Conservation (phyloP, 306 rosid genomes). For the Lagenaria siceraria region DNA sequence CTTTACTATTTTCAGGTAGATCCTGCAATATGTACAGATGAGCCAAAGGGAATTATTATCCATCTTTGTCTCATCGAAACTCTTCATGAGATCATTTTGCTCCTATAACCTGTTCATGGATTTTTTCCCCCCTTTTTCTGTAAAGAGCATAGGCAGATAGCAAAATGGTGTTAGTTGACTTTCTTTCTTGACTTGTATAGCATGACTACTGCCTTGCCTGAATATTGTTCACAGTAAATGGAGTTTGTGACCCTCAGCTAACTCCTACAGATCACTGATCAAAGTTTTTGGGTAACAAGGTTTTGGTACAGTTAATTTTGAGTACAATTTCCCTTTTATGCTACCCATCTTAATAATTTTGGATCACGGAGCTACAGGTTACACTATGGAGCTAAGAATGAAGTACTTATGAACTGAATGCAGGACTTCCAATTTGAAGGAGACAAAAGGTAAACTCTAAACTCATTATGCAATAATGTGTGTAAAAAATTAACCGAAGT, state of each 20-base stretch:
- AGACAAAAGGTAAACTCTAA: not conserved
- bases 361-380: not conserved
- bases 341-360: not conserved
- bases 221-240: not conserved
- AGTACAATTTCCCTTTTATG: not conserved
- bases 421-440: not conserved
- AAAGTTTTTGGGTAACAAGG: not conserved
- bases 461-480: not conserved
- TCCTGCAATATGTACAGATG: not conserved
- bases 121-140: not conserved
- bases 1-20: constrained; percentile 41
- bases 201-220: not conserved
- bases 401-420: not conserved
- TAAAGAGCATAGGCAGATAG: not conserved
- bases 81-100: not conserved
- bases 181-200: constrained; percentile 9
- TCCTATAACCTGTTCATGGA: constrained; percentile 4
- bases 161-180: not conserved
- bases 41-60: not conserved
- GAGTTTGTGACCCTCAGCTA: constrained; percentile 3
- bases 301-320: not conserved
- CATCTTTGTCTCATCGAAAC: not conserved
- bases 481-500: not conserved
- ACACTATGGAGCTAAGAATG: not conserved
- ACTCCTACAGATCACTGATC: not conserved